phyloP scores from a whole-genome alignment of 208 protist genomes.

The Trypanosoma melophagium region DNA sequence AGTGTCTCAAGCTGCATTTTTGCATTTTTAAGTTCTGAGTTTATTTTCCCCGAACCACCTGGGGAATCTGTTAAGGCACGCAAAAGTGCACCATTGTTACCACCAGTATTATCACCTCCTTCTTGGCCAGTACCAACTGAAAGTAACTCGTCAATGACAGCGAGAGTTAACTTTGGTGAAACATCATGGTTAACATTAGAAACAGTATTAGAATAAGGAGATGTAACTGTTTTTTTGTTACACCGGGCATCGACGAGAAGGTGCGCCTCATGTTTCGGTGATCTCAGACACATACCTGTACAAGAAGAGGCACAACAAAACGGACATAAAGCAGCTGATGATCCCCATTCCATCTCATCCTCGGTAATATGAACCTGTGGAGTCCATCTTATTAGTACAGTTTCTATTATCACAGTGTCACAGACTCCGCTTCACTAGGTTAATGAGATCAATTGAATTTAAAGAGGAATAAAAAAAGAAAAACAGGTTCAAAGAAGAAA shows the following conservation, averaged over 20 bases:
- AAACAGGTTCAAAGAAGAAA: slow-evolving; percentile 11
- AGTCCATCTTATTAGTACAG: neutral
- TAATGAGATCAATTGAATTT: neutral
- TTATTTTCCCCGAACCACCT: neutral
- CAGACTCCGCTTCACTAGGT: neutral
- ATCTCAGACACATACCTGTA: slow-evolving; percentile 1
- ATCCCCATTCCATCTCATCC: slow-evolving; percentile 10
- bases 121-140: neutral
- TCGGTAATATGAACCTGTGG: neutral
- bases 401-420: neutral
- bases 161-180: neutral
- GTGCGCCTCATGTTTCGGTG: neutral
- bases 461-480: neutral
- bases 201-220: neutral
- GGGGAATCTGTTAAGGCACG: neutral
- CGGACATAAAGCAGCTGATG: slow-evolving; percentile 6
- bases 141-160: slow-evolving; percentile 3
- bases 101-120: neutral
- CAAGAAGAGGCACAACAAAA: slow-evolving; percentile 7
- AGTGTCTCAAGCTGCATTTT: slow-evolving; percentile 2
- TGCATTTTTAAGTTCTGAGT: neutral
- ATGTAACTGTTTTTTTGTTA: too few relatives aligned
- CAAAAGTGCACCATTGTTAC: neutral
- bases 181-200: neutral
- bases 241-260: neutral